These are phyloP conservation scores for Suillus bovinus DNA, from an alignment of 768 basidiomycete species.

Conservation along the genomic window DNA sequence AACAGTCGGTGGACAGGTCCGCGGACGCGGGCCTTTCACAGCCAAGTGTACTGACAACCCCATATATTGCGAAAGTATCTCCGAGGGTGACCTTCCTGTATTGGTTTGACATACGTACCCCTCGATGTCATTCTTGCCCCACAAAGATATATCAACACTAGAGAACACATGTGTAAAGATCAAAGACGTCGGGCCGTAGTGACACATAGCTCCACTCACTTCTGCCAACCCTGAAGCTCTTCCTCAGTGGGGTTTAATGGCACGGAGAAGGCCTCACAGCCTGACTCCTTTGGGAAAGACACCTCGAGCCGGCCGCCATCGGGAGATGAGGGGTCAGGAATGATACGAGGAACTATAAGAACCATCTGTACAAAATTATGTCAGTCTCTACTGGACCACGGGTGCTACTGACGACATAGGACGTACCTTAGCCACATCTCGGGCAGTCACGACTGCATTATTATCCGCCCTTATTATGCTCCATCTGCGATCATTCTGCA, in stretches of 20 bases:
- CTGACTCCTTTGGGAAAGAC: constrained; percentile 59
- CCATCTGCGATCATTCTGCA: constrained; percentile 73
- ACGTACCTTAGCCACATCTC: constrained; percentile 58
- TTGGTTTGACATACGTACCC: constrained; percentile 63
- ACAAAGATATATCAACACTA: constrained; percentile 59
- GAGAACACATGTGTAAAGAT: constrained; percentile 1
- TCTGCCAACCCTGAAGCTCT: constrained; percentile 51
- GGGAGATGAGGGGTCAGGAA: constrained; percentile 43
- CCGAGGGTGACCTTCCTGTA: constrained; percentile 46
- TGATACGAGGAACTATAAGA: constrained; percentile 58
- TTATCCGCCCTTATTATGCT: constrained; percentile 61
- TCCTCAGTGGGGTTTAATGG: constrained; percentile 57
- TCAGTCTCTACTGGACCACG: not conserved
- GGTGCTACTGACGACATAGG: not conserved
- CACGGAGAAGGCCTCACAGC: constrained; percentile 55
- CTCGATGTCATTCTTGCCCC: constrained; percentile 50
- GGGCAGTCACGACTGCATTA: constrained; percentile 62
- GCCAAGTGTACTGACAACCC: constrained; percentile 61
- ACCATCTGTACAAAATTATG: constrained; percentile 51
- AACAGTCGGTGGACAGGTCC: constrained; percentile 49
- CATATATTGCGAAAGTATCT: constrained; percentile 61
- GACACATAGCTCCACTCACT: constrained; percentile 41
- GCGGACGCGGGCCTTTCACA: constrained; percentile 62
- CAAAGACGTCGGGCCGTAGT: not conserved
- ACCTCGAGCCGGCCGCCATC: constrained; percentile 53